These are phyloP conservation scores for Fraxinus paxiana DNA, from an alignment of 305 asterid genomes.

Conservation along the genomic window DNA sequence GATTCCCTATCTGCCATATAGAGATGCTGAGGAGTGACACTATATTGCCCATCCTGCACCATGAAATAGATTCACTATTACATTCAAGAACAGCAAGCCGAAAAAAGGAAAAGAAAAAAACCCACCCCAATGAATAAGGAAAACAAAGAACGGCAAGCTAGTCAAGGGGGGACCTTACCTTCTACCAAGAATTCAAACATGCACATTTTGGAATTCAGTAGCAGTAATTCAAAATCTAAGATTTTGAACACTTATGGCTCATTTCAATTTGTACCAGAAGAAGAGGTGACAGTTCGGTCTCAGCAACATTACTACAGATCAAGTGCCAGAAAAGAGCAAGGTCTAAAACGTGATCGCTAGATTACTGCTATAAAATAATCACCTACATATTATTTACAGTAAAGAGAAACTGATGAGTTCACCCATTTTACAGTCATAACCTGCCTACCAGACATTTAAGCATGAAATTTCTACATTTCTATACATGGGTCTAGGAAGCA, in stretches of 20 bases:
- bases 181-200: not conserved
- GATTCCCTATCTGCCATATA: constrained; percentile 75
- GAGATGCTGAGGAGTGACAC: constrained; percentile 62
- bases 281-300: not conserved
- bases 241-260: not conserved
- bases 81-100: constrained; percentile 12
- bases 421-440: not conserved
- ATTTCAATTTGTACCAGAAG: not conserved
- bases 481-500: not conserved
- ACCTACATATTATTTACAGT: not conserved
- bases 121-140: not conserved
- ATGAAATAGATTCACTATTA: constrained; percentile 7
- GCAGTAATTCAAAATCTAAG: not conserved
- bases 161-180: not conserved
- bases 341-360: not conserved
- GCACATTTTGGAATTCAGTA: not conserved
- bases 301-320: not conserved
- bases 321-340: not conserved
- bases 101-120: not conserved
- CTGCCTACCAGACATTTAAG: not conserved
- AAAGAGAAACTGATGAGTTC: not conserved
- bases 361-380: not conserved
- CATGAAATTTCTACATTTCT: not conserved
- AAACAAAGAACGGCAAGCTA: not conserved
- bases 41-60: constrained; percentile 65